Evolutionary conservation across 2,329 filamentous ascomycete species (phyloP), one percentile per base, ranked within the genome.

Genomic region (Fusarium pseudoanthophilum): DNA sequence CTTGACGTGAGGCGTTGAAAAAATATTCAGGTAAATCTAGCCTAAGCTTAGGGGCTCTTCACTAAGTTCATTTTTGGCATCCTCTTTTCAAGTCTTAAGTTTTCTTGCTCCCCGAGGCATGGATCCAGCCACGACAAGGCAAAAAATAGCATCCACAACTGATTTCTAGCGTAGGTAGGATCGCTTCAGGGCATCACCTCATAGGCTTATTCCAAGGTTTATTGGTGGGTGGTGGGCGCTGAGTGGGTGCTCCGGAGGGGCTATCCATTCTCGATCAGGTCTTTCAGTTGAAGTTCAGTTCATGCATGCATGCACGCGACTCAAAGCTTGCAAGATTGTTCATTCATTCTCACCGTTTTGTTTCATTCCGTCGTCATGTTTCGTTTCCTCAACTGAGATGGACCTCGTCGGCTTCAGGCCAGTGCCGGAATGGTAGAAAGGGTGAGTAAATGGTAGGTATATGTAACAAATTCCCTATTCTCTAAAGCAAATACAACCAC

Each of bases 331-430:
- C 48, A 59, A 60, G 60, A 39, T 32, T 51, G 45, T 57, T 39
- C 58, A 37, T 60, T 36, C 39, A 55, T 62, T 60, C 68, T 67
- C 67, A 70, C 73, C 55, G 72, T 71, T 75, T 72, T 57, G 67
- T 75, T 64, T 63, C 57, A 62, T 45, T 65, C 57, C 51, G 46
- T 42, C 64, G 39, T 24, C 46, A 42, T 60, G 69, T 75, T 71
- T 62, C 65, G 69, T 69, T 68, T 66, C 61, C 49, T 48, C 34
- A 48, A 24, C 53, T 51, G 56, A 62, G 58, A 62, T 36, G 64
- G 66, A 56, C 24, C 26, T 71, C 46, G 59, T 60, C 72, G 67
- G 65, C 67, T 75, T 75, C 75, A 72, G 73, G 75, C 67, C 42
- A 42, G 39, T 48, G 40, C 45, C 45, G 32, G 21, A 21, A 26